A percentile compares a stretch with the other conserved stretches of the same genome.
Evolutionary conservation across 2,329 filamentous ascomycete species (phyloP).

Genomic region (Botrytis fabae): DNA sequence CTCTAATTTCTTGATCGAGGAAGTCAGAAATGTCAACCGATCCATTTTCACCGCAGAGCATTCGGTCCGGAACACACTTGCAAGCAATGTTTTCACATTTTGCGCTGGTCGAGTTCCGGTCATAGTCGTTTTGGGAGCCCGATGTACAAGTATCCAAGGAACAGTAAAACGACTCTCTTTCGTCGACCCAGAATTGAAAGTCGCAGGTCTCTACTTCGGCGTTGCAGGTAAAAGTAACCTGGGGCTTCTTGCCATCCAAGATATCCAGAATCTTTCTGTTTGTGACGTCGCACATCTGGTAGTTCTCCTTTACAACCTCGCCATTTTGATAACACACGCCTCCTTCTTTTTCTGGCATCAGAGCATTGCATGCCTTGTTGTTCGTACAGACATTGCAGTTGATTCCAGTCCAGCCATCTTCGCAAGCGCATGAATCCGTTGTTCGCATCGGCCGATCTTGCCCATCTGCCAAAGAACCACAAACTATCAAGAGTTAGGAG

Average conservation of each 20-base stretch:
- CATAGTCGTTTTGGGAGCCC: conserved; percentile 64
- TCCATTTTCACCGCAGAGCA: conserved; percentile 89
- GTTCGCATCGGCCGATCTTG: conserved; percentile 74
- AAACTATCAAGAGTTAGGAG: conserved; percentile 53
- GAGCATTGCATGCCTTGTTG: conserved; percentile 78
- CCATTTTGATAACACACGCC: conserved; percentile 92
- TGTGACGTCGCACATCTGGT: conserved; percentile 96
- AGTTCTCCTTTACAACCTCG: conserved; percentile 88
- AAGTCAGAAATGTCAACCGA: conserved; percentile 94
- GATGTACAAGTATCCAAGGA: conserved; percentile 79
- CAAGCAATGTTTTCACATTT: conserved; percentile 83
- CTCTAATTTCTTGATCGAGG: conserved; percentile 76
- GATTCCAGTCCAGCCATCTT: conserved; percentile 92
- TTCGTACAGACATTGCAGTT: conserved; percentile 96
- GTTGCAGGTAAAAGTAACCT: conserved; percentile 93
- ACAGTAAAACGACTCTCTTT: conserved; percentile 95
- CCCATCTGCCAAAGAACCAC: conserved; percentile 82
- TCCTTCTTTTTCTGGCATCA: conserved; percentile 80
- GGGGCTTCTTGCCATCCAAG: conserved; percentile 79
- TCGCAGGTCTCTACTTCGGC: conserved; percentile 75
- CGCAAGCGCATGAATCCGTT: conserved; percentile 74
- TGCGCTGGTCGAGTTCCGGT: conserved; percentile 80
- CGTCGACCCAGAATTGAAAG: conserved; percentile 98
- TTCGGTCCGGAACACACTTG: conserved; percentile 83
- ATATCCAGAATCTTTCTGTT: conserved; percentile 91